Conservation (phyloP, 306 rosid genomes). For the Glycine latifolia region DNA sequence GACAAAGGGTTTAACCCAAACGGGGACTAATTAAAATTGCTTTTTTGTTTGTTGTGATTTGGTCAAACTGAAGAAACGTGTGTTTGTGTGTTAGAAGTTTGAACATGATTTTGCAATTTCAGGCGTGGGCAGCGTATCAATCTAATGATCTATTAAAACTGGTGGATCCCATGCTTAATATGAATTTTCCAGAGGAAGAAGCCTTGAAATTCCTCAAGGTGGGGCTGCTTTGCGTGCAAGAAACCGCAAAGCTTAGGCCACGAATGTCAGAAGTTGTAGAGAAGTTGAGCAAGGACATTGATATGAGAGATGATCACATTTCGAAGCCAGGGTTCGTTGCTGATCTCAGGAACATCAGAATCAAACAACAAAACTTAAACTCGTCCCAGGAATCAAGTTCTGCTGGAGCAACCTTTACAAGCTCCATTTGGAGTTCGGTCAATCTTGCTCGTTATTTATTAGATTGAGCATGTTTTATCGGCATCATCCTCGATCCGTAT, state of each 20-base stretch:
- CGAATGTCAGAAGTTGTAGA: constrained; percentile 62
- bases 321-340: constrained; percentile 75
- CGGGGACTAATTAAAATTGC: not conserved
- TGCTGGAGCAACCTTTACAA: constrained; percentile 40
- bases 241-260: constrained; percentile 70
- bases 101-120: constrained; percentile 32
- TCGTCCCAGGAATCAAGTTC: constrained; percentile 52
- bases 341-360: constrained; percentile 76
- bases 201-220: constrained; percentile 69
- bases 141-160: constrained; percentile 48
- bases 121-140: constrained; percentile 83
- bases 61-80: constrained; percentile 15
- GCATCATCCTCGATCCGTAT: no score
- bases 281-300: constrained; percentile 54
- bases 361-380: constrained; percentile 28
- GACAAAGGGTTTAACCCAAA: not conserved
- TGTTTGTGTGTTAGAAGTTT: not conserved
- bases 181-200: constrained; percentile 56
- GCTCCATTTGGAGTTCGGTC: constrained; percentile 47
- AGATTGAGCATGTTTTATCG: not conserved
- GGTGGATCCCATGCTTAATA: constrained; percentile 69
- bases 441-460: constrained; percentile 54
- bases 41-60: not conserved
- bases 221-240: constrained; percentile 91
- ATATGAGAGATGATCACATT: constrained; percentile 54